These are phyloP conservation scores for Populus ilicifolia DNA, from an alignment of 345 rosid species.

Conservation along the genomic window DNA sequence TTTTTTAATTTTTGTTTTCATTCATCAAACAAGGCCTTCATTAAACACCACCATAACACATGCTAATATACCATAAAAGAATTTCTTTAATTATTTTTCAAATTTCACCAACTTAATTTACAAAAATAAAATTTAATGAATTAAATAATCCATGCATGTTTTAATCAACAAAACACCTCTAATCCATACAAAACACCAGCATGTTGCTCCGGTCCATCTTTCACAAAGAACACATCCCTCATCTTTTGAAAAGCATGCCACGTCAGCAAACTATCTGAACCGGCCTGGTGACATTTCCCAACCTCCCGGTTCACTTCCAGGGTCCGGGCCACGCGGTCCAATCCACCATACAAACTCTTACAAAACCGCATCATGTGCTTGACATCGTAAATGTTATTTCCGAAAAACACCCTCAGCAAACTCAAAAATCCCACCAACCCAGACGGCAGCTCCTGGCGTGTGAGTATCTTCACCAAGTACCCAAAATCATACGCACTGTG, in stretches of 20 bases:
- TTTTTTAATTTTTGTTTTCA: too few relatives aligned
- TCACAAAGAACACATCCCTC: conserved; percentile 26
- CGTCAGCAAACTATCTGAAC: conserved; percentile 47
- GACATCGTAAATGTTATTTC: conserved; percentile 20
- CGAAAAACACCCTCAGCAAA: conserved; percentile 26
- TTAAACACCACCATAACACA: too few relatives aligned
- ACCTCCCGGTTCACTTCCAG: conserved; percentile 21
- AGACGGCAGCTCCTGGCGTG: conserved; percentile 20
- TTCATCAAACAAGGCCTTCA: too few relatives aligned
- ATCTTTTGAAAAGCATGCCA: conserved; percentile 38
- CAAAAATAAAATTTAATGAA: not conserved
- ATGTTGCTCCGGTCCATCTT: conserved; percentile 24
- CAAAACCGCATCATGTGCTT: conserved; percentile 32
- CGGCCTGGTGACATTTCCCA: conserved; percentile 48
- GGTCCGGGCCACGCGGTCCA: conserved; percentile 26
- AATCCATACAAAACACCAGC: conserved; percentile 29
- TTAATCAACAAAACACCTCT: conserved; percentile 3
- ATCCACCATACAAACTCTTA: conserved; percentile 23
- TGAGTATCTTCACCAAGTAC: conserved; percentile 27
- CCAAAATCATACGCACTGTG: conserved; percentile 37
- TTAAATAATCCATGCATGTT: not conserved
- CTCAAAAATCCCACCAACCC: conserved; percentile 14
- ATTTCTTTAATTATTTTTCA: not conserved
- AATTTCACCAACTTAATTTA: not conserved
- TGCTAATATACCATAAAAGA: not conserved